phyloP scores from a whole-genome alignment of 139 green algal species.

The Volvox reticuliferus region DNA sequence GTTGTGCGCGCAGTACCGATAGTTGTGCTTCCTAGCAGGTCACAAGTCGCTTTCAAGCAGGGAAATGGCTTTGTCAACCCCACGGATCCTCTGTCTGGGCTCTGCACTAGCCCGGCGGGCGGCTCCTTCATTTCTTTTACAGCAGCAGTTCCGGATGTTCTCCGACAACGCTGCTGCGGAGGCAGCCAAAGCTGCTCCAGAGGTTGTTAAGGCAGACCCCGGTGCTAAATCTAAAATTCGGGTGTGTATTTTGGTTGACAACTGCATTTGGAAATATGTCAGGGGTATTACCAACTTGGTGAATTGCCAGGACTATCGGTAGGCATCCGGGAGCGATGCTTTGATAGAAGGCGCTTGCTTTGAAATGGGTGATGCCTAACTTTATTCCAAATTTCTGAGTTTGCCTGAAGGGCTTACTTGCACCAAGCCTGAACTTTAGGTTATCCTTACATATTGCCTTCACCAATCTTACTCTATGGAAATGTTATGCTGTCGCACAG shows the following conservation, averaged over 20 bases:
- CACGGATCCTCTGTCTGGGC: slow-evolving; percentile 3
- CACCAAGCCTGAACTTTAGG: too few relatives aligned
- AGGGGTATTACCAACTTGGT: slow-evolving; percentile 19
- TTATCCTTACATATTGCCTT: too few relatives aligned
- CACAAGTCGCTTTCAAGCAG: background rate
- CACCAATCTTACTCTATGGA: too few relatives aligned
- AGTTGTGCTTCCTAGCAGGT: too few relatives aligned
- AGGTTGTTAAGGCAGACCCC: background rate
- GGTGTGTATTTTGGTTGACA: background rate
- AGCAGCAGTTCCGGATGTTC: slow-evolving; percentile 8
- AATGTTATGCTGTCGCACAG: background rate
- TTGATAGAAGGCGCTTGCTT: background rate
- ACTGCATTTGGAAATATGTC: background rate
- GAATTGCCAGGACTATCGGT: background rate
- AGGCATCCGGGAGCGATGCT: too few relatives aligned
- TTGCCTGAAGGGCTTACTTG: too few relatives aligned
- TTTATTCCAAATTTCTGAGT: too few relatives aligned
- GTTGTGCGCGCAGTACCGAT: too few relatives aligned
- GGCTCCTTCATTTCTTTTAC: background rate
- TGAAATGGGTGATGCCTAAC: too few relatives aligned
- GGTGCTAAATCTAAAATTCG: background rate
- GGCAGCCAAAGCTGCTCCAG: background rate
- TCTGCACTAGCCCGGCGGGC: slow-evolving; percentile 12
- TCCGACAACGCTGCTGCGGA: slow-evolving; percentile 21
- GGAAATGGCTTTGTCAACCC: slow-evolving; percentile 4